Evolutionary conservation across 2,329 filamentous ascomycete species (phyloP), one percentile per base, ranked within the genome.

Genomic region (Colletotrichum sp.): DNA sequence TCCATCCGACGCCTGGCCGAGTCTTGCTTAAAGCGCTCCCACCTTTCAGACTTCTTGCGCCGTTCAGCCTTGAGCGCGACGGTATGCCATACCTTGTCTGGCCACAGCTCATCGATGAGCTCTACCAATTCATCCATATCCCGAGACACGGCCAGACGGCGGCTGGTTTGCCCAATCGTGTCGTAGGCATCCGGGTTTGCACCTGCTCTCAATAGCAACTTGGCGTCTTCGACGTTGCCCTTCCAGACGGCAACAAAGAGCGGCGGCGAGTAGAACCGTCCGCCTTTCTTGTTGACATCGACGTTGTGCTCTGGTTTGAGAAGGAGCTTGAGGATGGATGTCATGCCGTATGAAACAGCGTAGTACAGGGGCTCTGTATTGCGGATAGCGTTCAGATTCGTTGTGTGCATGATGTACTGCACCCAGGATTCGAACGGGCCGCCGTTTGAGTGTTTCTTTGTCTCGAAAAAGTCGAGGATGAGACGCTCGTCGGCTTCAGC

Each of bases 261-360:
- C 12, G 80, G 79, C 15, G 79, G 71, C 7, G 79, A 80, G 8
- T 60, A 64, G 66, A 76, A 80, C 3, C 79, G 74, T 2, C 80
- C 79, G 3, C 77, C 80, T 15, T 66, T 75, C 12, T 71, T 72
- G 13, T 80, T 71, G 25, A 81, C 32, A 16, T 78, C 77, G 27
- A 78, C 70, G 10, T 66, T 74, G 6, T 76, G 67, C 27, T 77
- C 77, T 8, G 77, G 78, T 5, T 73, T 75, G 1, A 80, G 74
- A 13, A 80, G 71, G 8, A 79, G 39, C 60, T 73, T 70, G 3
- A 80, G 67, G 34, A 80, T 71, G 5, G 77, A 77, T 1, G 77
- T 32, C 78, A 80, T 80, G 67, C 80, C 79, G 76, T 78, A 81
- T 9, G 80, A 81, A 5, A 79, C 77, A 18, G 79, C 79, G 70